phyloP scores from a whole-genome alignment of 768 basidiomycete genomes.

The Amanita jacksonii region DNA sequence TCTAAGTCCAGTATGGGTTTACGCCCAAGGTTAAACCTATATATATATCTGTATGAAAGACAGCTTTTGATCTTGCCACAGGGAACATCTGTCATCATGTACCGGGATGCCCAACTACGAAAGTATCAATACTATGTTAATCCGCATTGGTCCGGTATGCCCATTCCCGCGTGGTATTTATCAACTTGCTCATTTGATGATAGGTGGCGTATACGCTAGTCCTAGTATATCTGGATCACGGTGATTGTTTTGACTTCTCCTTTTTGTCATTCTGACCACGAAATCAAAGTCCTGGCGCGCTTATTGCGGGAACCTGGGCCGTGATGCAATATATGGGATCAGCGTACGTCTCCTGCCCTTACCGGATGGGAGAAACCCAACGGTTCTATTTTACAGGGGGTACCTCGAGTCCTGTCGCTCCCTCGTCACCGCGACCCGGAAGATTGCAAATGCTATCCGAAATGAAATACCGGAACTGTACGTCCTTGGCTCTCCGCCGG shows the following conservation, averaged over 20 bases:
- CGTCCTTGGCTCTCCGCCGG: conserved; percentile 81
- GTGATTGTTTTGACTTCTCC: conserved; percentile 29
- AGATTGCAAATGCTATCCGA: conserved; percentile 58
- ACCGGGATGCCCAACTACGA: conserved; percentile 67
- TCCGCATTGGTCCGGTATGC: conserved; percentile 65
- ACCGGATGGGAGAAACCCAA: background rate
- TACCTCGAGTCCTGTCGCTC: conserved; percentile 78
- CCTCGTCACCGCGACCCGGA: conserved; percentile 70
- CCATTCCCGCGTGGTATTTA: background rate
- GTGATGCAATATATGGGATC: conserved; percentile 91
- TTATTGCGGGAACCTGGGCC: conserved; percentile 95
- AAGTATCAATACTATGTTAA: conserved; percentile 81
- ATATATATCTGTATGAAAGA: background rate
- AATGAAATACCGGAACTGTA: conserved; percentile 74
- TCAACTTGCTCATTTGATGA: background rate
- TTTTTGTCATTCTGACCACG: background rate
- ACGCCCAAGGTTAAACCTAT: conserved; percentile 63
- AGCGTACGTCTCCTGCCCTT: conserved; percentile 40
- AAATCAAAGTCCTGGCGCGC: conserved; percentile 64
- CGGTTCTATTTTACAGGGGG: conserved; percentile 39
- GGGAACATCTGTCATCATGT: conserved; percentile 96
- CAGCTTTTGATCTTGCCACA: conserved; percentile 18
- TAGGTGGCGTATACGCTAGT: conserved; percentile 84
- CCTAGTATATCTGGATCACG: conserved; percentile 86
- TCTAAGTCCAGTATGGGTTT: conserved; percentile 66